Conservation (phyloP, 257 asterid species). For the Przewalskia tangutica region DNA sequence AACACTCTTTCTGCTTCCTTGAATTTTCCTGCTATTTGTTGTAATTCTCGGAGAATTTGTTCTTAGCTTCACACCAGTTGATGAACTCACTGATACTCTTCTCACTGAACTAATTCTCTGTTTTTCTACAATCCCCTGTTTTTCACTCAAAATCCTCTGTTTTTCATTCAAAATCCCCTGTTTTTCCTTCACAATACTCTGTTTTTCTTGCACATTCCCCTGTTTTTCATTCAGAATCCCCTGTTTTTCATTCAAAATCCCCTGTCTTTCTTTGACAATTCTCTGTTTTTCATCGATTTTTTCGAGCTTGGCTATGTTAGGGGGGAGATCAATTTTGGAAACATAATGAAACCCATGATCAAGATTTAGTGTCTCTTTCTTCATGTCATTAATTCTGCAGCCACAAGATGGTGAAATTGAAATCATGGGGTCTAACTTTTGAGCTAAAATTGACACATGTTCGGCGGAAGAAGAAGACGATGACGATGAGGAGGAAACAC, state of each 20-base stretch:
- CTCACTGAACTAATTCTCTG: neutral
- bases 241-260: neutral
- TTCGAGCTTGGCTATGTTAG: neutral
- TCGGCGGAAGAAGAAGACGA: neutral
- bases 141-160: neutral
- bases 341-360: neutral
- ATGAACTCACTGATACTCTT: neutral
- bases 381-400: neutral
- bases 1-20: neutral
- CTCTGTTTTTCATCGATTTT: neutral
- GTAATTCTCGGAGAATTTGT: slow-evolving; percentile 7
- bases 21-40: slow-evolving; percentile 1
- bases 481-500: neutral
- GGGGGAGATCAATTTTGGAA: neutral
- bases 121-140: too few relatives aligned
- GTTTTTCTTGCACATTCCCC: too few relatives aligned
- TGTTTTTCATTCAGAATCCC: too few relatives aligned
- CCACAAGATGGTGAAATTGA: neutral
- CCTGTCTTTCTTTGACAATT: neutral
- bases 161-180: neutral
- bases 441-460: neutral
- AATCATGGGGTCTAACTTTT: neutral
- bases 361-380: neutral
- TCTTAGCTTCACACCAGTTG: slow-evolving; percentile 13
- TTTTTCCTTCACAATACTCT: too few relatives aligned